Conservation (phyloP, 1,139 yeast genomes). For the Candida tropicalis region DNA sequence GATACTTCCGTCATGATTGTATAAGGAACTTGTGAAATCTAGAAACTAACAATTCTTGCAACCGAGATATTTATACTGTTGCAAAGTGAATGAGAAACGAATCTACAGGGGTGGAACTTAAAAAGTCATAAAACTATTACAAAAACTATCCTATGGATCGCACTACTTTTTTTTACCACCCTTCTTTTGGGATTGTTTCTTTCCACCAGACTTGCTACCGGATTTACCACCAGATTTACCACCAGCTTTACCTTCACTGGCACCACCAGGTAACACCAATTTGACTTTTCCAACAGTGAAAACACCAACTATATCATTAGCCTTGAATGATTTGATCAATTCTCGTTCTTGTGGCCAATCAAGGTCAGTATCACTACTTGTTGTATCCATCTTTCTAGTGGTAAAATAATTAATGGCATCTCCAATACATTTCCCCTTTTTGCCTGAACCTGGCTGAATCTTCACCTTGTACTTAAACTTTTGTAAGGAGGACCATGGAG, state of each 20-base stretch:
- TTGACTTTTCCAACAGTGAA: conserved; percentile 46
- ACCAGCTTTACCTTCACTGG: conserved; percentile 10
- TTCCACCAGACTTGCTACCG: conserved; percentile 4
- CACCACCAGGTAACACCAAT: conserved; percentile 36
- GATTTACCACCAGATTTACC: conserved; percentile 2
- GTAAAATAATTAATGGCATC: conserved; percentile 67
- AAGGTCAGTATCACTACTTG: conserved; percentile 50
- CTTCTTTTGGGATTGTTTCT: conserved; percentile 9
- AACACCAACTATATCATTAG: conserved; percentile 44
- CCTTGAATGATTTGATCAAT: conserved; percentile 57
- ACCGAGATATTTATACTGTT: neutral
- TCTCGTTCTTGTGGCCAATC: conserved; percentile 79
- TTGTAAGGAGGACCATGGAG: conserved; percentile 83
- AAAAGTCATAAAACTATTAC: neutral
- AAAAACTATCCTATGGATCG: neutral
- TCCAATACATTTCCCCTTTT: conserved; percentile 83
- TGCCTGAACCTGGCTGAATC: conserved; percentile 81
- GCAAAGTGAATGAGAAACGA: neutral
- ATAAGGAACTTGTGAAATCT: neutral
- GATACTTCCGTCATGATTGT: neutral
- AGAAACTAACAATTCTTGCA: neutral
- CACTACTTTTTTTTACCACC: conserved; percentile 14
- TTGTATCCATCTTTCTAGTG: conserved; percentile 55
- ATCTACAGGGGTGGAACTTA: too few species aligned
- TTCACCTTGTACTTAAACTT: conserved; percentile 83